Percentiles rank a stretch among this genome's conserved stretches.
Evolutionary conservation across 805 yeast species (phyloP).

Genomic region (Saturnispora bothae): DNA sequence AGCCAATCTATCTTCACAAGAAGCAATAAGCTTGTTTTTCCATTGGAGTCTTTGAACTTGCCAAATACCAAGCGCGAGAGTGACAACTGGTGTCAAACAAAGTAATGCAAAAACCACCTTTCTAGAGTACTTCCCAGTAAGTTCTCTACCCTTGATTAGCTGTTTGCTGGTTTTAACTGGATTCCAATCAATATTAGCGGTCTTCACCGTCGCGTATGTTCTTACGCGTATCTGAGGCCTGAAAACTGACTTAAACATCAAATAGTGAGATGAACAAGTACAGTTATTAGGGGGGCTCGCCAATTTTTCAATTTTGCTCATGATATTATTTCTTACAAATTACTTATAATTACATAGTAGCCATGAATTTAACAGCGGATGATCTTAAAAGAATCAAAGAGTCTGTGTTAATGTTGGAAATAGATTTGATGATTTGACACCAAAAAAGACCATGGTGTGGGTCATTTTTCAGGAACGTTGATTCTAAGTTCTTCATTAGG

Average conservation of each 20-base stretch:
- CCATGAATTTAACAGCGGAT: conserved; percentile 9
- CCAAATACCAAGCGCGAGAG: conserved; percentile 89
- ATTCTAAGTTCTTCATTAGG: conserved; percentile 29
- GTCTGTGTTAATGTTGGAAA: conserved; percentile 23
- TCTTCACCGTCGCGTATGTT: conserved; percentile 35
- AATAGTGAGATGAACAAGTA: not conserved
- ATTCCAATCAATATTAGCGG: conserved; percentile 76
- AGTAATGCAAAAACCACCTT: conserved; percentile 28
- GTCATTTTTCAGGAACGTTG: conserved; percentile 31
- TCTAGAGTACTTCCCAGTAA: conserved; percentile 17
- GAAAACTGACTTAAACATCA: conserved; percentile 3
- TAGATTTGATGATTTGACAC: conserved; percentile 40
- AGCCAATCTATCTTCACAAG: conserved; percentile 72
- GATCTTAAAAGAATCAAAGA: conserved; percentile 17
- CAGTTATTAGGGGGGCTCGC: no score
- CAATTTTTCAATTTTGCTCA: no score
- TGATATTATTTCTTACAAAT: no score
- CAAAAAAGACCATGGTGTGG: conserved; percentile 58
- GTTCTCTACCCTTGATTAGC: conserved; percentile 26
- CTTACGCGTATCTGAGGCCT: not conserved
- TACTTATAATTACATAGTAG: not conserved
- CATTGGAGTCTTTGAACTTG: conserved; percentile 77
- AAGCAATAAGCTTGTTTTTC: conserved; percentile 77
- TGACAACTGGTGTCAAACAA: conserved; percentile 75
- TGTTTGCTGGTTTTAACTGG: conserved; percentile 47